These are phyloP conservation scores for Nannizzia gypsea DNA, from an alignment of 2,329 filamentous ascomycete genomes.

Conservation along the genomic window DNA sequence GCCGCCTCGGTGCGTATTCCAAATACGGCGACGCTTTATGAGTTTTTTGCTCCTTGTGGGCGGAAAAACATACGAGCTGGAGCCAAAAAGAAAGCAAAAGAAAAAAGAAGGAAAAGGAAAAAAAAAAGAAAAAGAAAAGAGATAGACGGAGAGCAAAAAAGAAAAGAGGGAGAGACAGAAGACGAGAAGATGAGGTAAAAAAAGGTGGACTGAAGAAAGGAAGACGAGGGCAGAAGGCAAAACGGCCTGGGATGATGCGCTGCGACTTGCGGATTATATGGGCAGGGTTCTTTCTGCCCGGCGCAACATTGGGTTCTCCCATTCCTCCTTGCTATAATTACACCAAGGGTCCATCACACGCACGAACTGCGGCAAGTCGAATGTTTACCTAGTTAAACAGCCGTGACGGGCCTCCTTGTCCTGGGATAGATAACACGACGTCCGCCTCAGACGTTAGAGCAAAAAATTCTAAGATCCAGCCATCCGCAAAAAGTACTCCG, in stretches of 20 bases:
- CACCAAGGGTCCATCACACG: background rate
- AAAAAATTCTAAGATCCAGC: background rate
- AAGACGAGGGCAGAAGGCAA: background rate
- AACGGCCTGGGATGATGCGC: background rate
- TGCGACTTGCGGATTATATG: background rate
- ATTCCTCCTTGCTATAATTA: background rate
- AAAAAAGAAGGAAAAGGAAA: background rate
- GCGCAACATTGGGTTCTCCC: background rate
- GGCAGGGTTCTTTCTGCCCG: background rate
- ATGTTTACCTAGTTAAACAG: background rate
- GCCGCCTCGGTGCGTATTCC: slow-evolving; percentile 3
- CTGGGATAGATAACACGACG: background rate
- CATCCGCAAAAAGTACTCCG: background rate
- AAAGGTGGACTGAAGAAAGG: background rate
- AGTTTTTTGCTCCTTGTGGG: background rate
- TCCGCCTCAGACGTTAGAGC: background rate
- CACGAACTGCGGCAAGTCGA: background rate
- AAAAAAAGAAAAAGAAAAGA: background rate
- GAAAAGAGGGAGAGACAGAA: background rate
- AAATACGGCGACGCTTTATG: background rate
- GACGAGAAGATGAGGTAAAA: background rate
- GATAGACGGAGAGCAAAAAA: background rate
- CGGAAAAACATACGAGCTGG: background rate
- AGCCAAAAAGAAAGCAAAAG: background rate
- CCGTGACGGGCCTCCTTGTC: background rate